Evolutionary conservation across 805 yeast genomes (phyloP).

Genomic region (Candida schatavii): DNA sequence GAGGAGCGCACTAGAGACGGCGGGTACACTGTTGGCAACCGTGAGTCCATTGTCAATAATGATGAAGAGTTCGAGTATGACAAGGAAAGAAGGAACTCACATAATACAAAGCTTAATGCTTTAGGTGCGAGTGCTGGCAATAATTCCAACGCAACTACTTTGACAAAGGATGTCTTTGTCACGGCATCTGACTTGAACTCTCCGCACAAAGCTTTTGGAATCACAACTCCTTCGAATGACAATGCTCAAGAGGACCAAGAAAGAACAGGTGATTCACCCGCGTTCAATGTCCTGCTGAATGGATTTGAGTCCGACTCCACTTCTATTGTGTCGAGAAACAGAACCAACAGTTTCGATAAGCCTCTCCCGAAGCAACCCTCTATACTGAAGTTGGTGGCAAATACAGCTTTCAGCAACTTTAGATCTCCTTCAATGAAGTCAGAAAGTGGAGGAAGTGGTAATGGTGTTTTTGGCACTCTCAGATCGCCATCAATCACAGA

Average conservation of each 20-base stretch:
- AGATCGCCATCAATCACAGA: background rate
- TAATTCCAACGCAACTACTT: conserved; percentile 10
- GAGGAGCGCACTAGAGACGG: background rate
- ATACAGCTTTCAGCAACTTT: conserved; percentile 37
- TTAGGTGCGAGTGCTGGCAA: conserved; percentile 16
- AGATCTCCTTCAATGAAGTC: conserved; percentile 14
- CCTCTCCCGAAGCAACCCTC: conserved; percentile 15
- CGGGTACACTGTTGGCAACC: background rate
- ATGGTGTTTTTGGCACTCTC: background rate
- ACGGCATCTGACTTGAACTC: conserved; percentile 19
- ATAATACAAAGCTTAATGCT: conserved; percentile 14
- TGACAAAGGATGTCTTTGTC: conserved; percentile 21
- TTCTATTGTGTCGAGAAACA: background rate
- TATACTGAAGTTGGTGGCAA: conserved; percentile 27
- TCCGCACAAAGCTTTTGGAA: background rate
- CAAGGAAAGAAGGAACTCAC: conserved; percentile 6
- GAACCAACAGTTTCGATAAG: conserved; percentile 1
- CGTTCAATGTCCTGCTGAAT: background rate
- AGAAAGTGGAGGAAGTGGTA: background rate
- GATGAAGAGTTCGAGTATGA: conserved; percentile 11
- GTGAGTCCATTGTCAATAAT: conserved; percentile 14
- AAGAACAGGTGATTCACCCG: background rate
- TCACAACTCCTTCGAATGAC: background rate
- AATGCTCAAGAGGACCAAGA: background rate
- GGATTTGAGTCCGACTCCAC: conserved; percentile 1